phyloP scores from a whole-genome alignment of 1,284 basidiomycete genomes.

The Phylloboletellus chloephorus region DNA sequence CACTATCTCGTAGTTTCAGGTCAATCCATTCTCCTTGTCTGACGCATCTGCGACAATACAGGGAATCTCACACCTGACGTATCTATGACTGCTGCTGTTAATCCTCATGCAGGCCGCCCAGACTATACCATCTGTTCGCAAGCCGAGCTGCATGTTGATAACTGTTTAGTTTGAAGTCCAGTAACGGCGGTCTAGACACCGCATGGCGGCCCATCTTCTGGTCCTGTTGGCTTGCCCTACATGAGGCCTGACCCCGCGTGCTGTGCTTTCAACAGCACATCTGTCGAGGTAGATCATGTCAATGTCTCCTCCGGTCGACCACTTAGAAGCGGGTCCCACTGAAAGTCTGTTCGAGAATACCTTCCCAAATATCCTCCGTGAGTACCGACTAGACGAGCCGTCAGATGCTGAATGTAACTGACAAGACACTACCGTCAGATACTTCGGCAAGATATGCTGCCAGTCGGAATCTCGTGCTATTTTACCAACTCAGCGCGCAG shows the following conservation, averaged over 20 bases:
- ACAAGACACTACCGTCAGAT: constrained; percentile 69
- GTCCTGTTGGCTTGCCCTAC: constrained; percentile 59
- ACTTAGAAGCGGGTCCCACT: constrained; percentile 22
- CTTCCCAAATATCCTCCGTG: constrained; percentile 72
- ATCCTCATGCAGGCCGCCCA: constrained; percentile 46
- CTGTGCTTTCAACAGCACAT: constrained; percentile 66
- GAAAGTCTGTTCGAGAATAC: constrained; percentile 73
- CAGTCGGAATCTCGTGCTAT: not conserved
- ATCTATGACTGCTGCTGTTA: constrained; percentile 24
- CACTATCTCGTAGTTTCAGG: no score
- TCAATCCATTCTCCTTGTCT: no score
- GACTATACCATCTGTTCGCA: constrained; percentile 60
- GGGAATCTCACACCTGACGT: constrained; percentile 12
- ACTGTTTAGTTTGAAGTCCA: constrained; percentile 1
- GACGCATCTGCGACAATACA: no score
- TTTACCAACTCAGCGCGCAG: constrained; percentile 26
- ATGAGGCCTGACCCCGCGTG: constrained; percentile 66
- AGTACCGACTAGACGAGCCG: constrained; percentile 8
- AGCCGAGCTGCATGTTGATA: constrained; percentile 31
- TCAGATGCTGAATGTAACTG: not conserved
- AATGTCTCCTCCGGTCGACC: not conserved
- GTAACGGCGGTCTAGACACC: constrained; percentile 36
- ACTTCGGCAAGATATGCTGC: constrained; percentile 50
- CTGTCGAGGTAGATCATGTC: constrained; percentile 52
- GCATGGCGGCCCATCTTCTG: constrained; percentile 54